phyloP scores from a whole-genome alignment of 23 red algal species.

The Gracilaria vermiculophylla region DNA sequence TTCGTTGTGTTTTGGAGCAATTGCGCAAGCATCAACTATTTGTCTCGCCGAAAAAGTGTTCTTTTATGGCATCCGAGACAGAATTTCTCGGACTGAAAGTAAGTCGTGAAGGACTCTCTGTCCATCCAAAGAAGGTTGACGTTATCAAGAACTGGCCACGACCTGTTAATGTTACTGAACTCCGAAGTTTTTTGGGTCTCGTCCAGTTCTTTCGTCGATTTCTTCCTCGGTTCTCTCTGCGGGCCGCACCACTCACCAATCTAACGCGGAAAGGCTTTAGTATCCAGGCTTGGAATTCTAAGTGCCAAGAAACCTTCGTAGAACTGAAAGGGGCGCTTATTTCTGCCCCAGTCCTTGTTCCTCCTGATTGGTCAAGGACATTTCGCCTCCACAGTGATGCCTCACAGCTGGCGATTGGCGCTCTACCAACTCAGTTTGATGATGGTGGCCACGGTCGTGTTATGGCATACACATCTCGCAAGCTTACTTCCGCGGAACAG shows the following conservation, averaged over 20 bases:
- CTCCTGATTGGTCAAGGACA: background rate
- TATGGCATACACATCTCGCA: background rate
- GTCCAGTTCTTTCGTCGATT: slow-evolving; percentile 32
- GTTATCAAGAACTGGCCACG: background rate
- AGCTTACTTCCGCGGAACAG: background rate
- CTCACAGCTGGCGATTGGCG: background rate
- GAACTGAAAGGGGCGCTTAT: background rate
- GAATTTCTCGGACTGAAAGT: too few relatives aligned
- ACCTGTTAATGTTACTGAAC: background rate
- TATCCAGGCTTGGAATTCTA: background rate
- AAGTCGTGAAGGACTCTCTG: too few relatives aligned
- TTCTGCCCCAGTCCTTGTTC: background rate
- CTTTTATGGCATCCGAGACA: too few relatives aligned
- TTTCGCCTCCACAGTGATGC: background rate
- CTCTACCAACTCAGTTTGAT: background rate
- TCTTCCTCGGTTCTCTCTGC: background rate
- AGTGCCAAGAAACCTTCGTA: background rate
- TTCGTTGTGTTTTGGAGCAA: too few relatives aligned
- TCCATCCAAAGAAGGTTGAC: too few relatives aligned
- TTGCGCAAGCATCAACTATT: too few relatives aligned
- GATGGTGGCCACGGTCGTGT: background rate
- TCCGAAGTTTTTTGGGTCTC: background rate
- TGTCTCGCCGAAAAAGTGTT: too few relatives aligned
- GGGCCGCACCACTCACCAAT: background rate
- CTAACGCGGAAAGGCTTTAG: background rate